These are phyloP conservation scores for Glycine soja DNA, from an alignment of 306 rosid genomes.

Conservation along the genomic window DNA sequence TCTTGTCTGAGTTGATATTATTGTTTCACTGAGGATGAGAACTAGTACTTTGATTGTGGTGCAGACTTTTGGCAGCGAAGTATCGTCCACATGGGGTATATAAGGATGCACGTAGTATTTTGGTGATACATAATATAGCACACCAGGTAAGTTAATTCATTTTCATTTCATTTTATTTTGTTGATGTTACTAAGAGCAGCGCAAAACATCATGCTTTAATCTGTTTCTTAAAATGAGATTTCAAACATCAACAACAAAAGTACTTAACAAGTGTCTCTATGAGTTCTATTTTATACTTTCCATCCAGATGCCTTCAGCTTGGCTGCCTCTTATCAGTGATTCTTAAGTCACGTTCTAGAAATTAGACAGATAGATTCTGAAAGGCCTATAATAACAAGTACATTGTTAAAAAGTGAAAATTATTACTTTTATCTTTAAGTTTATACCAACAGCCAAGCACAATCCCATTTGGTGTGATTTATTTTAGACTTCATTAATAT, in stretches of 20 bases:
- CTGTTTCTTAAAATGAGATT: constrained; percentile 26
- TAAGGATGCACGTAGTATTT: constrained; percentile 84
- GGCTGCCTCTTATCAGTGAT: constrained; percentile 27
- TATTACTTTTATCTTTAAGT: too few relatives aligned
- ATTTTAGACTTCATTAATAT: constrained; percentile 12
- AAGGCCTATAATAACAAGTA: too few relatives aligned
- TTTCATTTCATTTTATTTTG: constrained; percentile 22
- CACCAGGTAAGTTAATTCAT: constrained; percentile 69
- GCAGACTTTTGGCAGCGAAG: constrained; percentile 86
- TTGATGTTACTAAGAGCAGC: constrained; percentile 4
- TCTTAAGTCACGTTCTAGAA: not conserved
- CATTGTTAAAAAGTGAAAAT: too few relatives aligned
- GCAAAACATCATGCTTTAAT: constrained; percentile 32
- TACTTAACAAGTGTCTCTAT: not conserved
- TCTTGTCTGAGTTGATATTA: constrained; percentile 28
- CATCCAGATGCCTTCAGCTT: not conserved
- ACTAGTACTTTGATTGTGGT: constrained; percentile 44
- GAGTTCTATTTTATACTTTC: constrained; percentile 15
- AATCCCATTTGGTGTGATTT: constrained; percentile 7
- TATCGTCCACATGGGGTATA: constrained; percentile 84
- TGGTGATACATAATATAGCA: constrained; percentile 84
- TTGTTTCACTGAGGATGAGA: constrained; percentile 37
- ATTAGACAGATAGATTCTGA: too few relatives aligned
- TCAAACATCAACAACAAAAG: constrained; percentile 11
- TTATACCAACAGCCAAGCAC: too few relatives aligned